Conservation (phyloP, 2,329 filamentous ascomycete species). For the Sclerotinia subarctica region DNA sequence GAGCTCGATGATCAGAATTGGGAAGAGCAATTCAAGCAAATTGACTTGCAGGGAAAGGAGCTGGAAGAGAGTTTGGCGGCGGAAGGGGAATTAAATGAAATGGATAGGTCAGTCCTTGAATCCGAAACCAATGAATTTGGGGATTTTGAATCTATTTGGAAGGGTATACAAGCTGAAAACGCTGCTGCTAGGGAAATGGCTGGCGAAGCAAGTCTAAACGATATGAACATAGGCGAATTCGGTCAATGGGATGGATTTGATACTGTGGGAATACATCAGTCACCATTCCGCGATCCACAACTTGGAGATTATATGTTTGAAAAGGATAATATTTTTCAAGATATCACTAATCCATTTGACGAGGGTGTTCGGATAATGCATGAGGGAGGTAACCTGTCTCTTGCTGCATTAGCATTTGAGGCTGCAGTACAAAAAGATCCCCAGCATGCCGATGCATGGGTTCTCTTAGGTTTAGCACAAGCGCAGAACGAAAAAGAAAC, state of each 20-base stretch:
- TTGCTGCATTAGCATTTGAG: slow-evolving; percentile 93
- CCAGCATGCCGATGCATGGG: slow-evolving; percentile 88
- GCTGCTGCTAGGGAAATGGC: slow-evolving; percentile 67
- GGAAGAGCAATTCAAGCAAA: slow-evolving; percentile 93
- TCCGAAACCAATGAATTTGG: slow-evolving; percentile 74
- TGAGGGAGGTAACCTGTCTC: slow-evolving; percentile 87
- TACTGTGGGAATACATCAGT: slow-evolving; percentile 61
- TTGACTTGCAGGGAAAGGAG: slow-evolving; percentile 62
- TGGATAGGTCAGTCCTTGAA: slow-evolving; percentile 77
- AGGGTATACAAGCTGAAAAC: slow-evolving; percentile 74
- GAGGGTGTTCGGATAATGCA: slow-evolving; percentile 92
- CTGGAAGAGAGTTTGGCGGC: slow-evolving; percentile 42
- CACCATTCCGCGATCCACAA: slow-evolving; percentile 66
- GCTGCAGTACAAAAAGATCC: slow-evolving; percentile 89
- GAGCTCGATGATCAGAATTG: slow-evolving; percentile 92
- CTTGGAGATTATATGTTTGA: slow-evolving; percentile 94
- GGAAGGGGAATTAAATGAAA: slow-evolving; percentile 71
- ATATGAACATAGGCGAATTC: slow-evolving; percentile 66
- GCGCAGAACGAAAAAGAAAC: slow-evolving; percentile 99
- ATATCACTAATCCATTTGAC: slow-evolving; percentile 80
- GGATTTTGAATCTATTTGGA: slow-evolving; percentile 89
- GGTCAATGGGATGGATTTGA: slow-evolving; percentile 79
- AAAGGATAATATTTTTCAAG: slow-evolving; percentile 84
- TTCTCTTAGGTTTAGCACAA: slow-evolving; percentile 84
- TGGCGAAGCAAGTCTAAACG: slow-evolving; percentile 54